Evolutionary conservation across 805 yeast genomes (phyloP), one percentile per base, ranked within the genome.

Genomic region (Candida loeiensis): DNA sequence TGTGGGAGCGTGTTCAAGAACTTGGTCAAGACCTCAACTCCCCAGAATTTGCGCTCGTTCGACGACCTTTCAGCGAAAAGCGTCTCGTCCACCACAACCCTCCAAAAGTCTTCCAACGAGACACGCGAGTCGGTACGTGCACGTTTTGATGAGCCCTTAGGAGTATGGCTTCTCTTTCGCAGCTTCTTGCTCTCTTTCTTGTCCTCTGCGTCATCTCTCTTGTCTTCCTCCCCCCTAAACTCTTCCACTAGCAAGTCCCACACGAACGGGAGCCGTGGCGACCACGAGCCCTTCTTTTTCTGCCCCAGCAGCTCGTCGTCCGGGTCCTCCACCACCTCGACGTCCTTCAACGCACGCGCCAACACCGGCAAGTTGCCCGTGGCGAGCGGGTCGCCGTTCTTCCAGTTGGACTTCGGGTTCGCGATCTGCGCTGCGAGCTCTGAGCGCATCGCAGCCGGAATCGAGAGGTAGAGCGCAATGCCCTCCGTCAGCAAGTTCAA

Each of bases 21-120:
- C 37, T 71, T 64, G 30, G 63, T 69, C 45, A 90, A 79, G 8
- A 89, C 74, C 49, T 85, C 85, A 51, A 90, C 79, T 0, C 96
- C 98, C 76, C 87, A 77, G 59, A 74, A 85, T 58, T 90, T 91
- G 42, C 96, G 71, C 58, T 90, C 97, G 22, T 82, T 77, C 1
- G 96, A 88, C 0, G 96, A 72, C 47, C 81, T 78, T 26, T 77
- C 79, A 4, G 85, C 69, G 50, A 91, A 90, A 44, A 85, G 77
- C 3, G 84, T 74, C 51, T 88, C 93, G 55, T 91, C 97, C 12
- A 91, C 76, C 4, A 79, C 80, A 3, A 73, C 66, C 49, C 79
- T 76, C 95, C 95, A 89, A 58, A 91, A 89, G 39, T 85, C 93
- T 33, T 57, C 54, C 34, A 69, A 49, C 0, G 56, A 35, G 4